A percentile compares a stretch with the other conserved stretches of the same genome.
These are phyloP conservation scores for Talaromyces atroroseus DNA, from an alignment of 2,329 filamentous ascomycete species.

Conservation along the genomic window DNA sequence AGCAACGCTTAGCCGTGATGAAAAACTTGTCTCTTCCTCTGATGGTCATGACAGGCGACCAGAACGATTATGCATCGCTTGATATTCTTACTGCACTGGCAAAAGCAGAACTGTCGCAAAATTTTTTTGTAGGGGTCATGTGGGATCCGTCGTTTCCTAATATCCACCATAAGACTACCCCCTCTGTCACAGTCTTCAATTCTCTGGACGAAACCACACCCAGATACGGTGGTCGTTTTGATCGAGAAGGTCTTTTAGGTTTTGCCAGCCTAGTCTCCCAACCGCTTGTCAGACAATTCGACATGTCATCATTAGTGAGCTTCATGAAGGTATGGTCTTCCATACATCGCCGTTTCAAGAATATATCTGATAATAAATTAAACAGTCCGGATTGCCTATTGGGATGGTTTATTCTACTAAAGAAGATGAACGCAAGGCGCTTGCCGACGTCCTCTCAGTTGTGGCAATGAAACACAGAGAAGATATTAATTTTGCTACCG, in stretches of 20 bases:
- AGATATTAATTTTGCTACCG: constrained; percentile 10
- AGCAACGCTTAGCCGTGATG: constrained; percentile 5
- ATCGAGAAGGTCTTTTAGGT: background rate
- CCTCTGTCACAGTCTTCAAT: constrained; percentile 6
- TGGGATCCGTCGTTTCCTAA: background rate
- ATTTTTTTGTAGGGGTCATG: constrained; percentile 7
- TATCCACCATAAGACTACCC: background rate
- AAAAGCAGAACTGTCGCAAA: background rate
- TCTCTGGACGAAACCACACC: constrained; percentile 4
- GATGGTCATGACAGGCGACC: background rate
- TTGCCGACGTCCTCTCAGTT: background rate
- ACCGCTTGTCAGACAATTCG: constrained; percentile 3
- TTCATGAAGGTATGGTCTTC: constrained; percentile 7
- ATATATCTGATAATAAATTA: background rate
- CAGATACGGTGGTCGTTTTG: constrained; percentile 5
- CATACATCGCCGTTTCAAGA: too few species aligned
- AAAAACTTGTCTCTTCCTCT: constrained; percentile 1
- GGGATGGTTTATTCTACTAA: constrained; percentile 4
- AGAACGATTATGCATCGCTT: background rate
- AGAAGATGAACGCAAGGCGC: constrained; percentile 3
- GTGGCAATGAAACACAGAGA: constrained; percentile 5
- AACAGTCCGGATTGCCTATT: constrained; percentile 9
- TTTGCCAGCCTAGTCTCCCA: constrained; percentile 4
- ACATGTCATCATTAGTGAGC: constrained; percentile 1
- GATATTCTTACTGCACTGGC: constrained; percentile 3